Evolutionary conservation across 306 rosid genomes (phyloP).

Genomic region (Cotoneaster glaucophyllus): DNA sequence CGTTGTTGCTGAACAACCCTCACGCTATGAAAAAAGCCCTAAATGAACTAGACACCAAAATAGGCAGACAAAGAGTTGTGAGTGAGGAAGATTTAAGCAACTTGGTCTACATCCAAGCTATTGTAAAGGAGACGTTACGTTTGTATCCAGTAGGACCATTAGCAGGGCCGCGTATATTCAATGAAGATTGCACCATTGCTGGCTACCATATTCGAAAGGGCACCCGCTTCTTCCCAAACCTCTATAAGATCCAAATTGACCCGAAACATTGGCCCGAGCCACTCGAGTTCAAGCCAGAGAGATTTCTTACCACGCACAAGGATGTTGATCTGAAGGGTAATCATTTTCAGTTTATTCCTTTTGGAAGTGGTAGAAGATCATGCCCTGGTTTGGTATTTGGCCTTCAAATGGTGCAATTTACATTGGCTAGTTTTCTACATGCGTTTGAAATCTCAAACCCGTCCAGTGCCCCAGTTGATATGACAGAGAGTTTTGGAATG

Average conservation of each 20-base stretch:
- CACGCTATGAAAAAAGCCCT: neutral
- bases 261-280: slow-evolving; percentile 10
- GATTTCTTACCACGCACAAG: slow-evolving; percentile 21
- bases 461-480: slow-evolving; percentile 4
- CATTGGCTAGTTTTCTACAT: slow-evolving; percentile 23
- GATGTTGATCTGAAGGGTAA: slow-evolving; percentile 35
- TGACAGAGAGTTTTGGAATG: slow-evolving; percentile 23
- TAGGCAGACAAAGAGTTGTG: slow-evolving; percentile 13
- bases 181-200: slow-evolving; percentile 36
- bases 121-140: slow-evolving; percentile 44
- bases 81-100: slow-evolving; percentile 23
- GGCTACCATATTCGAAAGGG: slow-evolving; percentile 23
- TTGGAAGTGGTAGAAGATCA: slow-evolving; percentile 40
- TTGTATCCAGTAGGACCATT: slow-evolving; percentile 44
- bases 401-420: neutral
- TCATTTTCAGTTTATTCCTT: slow-evolving; percentile 37
- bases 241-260: slow-evolving; percentile 15
- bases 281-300: slow-evolving; percentile 5
- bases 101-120: slow-evolving; percentile 36
- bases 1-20: slow-evolving; percentile 16
- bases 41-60: slow-evolving; percentile 17
- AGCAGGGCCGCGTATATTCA: slow-evolving; percentile 17
- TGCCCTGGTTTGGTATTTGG: slow-evolving; percentile 28
- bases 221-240: slow-evolving; percentile 3
- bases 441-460: slow-evolving; percentile 15